Evolutionary conservation across 106 monocot genomes (phyloP).

Genomic region (Chionographis japonica): DNA sequence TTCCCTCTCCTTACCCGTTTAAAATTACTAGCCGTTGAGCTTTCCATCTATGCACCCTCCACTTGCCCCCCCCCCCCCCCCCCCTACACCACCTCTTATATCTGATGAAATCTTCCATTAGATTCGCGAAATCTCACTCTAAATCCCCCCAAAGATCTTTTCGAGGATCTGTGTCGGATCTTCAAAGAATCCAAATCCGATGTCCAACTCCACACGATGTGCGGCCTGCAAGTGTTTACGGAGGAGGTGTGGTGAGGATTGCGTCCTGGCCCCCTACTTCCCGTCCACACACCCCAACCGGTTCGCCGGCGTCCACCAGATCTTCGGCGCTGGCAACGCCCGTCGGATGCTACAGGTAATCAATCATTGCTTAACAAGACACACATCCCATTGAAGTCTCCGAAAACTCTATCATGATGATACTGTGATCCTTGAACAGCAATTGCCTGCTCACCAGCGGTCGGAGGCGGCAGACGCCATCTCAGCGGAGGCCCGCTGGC

Average conservation of each 20-base stretch:
- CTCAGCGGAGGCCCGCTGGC: slow-evolving; percentile 45
- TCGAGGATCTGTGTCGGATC: too few relatives aligned
- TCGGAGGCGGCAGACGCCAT: slow-evolving; percentile 42
- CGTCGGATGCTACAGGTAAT: slow-evolving; percentile 41
- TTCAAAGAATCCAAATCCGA: neutral
- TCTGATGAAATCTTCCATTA: too few relatives aligned
- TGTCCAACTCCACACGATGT: slow-evolving; percentile 11
- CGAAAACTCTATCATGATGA: too few relatives aligned
- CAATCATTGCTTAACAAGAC: neutral
- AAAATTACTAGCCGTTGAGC: too few relatives aligned
- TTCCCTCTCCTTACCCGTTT: too few relatives aligned
- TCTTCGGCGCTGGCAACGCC: slow-evolving; percentile 45
- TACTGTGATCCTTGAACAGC: slow-evolving; percentile 9
- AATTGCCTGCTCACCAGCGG: slow-evolving; percentile 23
- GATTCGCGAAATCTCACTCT: too few relatives aligned
- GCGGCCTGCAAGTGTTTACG: slow-evolving; percentile 44
- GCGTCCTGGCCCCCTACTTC: slow-evolving; percentile 42
- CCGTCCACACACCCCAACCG: slow-evolving; percentile 23
- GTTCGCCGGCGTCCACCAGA: slow-evolving; percentile 34
- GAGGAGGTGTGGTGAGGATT: slow-evolving; percentile 35
- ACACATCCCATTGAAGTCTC: too few relatives aligned
- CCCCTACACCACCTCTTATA: too few relatives aligned
- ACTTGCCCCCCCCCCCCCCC: too few relatives aligned
- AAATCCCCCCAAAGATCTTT: too few relatives aligned
- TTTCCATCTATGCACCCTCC: too few relatives aligned